Conservation (phyloP, 192 early-diverging fungal genomes). For the Fimicolochytrium jonesii region DNA sequence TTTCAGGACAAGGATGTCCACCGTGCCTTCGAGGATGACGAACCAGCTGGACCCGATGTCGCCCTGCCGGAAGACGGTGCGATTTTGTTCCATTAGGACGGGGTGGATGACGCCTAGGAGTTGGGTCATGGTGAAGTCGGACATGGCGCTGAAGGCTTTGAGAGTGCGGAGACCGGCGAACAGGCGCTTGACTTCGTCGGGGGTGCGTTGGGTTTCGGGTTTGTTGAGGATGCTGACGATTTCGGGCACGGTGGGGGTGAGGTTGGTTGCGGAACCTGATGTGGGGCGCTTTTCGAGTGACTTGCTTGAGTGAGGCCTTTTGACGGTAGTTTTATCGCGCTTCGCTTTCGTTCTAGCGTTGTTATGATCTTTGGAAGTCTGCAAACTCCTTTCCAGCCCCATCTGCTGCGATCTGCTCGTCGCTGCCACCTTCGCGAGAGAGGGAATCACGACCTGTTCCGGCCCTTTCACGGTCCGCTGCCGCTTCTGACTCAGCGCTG, state of each 20-base stretch:
- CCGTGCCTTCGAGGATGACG: slow-evolving; percentile 30
- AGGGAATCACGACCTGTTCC: no score
- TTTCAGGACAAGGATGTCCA: slow-evolving; percentile 26
- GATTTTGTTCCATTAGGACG: slow-evolving; percentile 21
- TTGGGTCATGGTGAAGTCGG: slow-evolving; percentile 36
- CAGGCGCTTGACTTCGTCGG: slow-evolving; percentile 14
- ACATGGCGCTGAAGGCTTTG: slow-evolving; percentile 29
- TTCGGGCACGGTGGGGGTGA: not conserved
- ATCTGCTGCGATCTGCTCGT: no score
- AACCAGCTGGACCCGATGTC: slow-evolving; percentile 34
- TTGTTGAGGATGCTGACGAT: slow-evolving; percentile 18
- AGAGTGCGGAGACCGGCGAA: slow-evolving; percentile 19
- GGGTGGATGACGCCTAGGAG: slow-evolving; percentile 36
- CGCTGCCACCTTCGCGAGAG: no score
- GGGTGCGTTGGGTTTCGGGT: slow-evolving; percentile 10
- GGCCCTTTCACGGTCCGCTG: no score
- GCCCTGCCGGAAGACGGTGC: slow-evolving; percentile 41
- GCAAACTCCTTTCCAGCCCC: no score
- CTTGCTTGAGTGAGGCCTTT: no score
- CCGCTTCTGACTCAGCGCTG: no score
- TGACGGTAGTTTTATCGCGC: no score
- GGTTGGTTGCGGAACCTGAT: no score
- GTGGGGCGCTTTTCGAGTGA: no score
- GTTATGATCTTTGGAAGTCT: no score
- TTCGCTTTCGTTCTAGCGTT: no score